Evolutionary conservation across 2,329 filamentous ascomycete genomes (phyloP).

Genomic region (Aspergillus sp.): DNA sequence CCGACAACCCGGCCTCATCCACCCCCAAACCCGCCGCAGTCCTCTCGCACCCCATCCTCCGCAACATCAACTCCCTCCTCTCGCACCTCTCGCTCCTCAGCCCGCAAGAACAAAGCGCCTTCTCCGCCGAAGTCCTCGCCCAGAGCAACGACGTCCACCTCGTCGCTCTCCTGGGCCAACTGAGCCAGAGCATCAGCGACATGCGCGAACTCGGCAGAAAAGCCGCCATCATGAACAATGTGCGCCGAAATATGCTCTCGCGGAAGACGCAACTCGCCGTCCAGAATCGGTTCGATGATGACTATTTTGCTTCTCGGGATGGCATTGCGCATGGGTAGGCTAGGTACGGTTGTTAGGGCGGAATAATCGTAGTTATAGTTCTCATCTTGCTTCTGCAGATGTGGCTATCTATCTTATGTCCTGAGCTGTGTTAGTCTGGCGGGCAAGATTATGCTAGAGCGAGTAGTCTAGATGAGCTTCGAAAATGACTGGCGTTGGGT

Average conservation of each 20-base stretch:
- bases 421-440: too few relatives aligned
- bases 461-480: background rate
- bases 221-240: conserved; percentile 59
- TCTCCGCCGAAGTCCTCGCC: conserved; percentile 69
- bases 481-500: conserved; percentile 1
- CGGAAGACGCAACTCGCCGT: conserved; percentile 25
- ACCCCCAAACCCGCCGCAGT: conserved; percentile 58
- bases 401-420: too few relatives aligned
- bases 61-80: conserved; percentile 83
- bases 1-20: conserved; percentile 23
- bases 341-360: too few relatives aligned
- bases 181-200: conserved; percentile 70
- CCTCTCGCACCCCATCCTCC: conserved; percentile 71
- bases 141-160: conserved; percentile 84
- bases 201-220: conserved; percentile 76
- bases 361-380: too few relatives aligned
- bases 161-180: conserved; percentile 69
- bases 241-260: conserved; percentile 20
- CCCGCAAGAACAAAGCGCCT: conserved; percentile 65
- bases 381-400: too few relatives aligned
- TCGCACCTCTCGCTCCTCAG: conserved; percentile 79
- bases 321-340: conserved; percentile 10
- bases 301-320: conserved; percentile 20
- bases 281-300: conserved; percentile 29
- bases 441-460: too few relatives aligned